These are phyloP conservation scores for Pterothamnion heteromorphum DNA, from an alignment of 31 red algal species.

Conservation along the genomic window DNA sequence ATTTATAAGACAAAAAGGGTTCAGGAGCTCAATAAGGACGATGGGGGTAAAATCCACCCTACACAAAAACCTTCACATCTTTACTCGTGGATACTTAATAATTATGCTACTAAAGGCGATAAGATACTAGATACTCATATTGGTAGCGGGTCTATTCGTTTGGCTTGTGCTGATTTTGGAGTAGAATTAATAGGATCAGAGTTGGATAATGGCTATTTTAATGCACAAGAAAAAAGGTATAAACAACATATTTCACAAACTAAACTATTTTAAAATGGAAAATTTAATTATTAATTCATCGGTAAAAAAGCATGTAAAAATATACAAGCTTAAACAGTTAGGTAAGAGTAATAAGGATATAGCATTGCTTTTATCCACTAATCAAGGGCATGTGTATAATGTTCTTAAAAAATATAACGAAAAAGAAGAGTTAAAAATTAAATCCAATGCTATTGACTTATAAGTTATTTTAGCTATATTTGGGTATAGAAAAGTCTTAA, in stretches of 20 bases:
- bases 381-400: too few species aligned
- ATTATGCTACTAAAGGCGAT: not conserved
- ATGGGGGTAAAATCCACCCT: constrained; percentile 1
- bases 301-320: not conserved
- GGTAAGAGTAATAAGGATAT: not conserved
- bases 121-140: constrained; percentile 24
- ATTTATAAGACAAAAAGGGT: not conserved
- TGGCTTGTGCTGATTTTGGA: not conserved
- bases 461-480: too few species aligned
- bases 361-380: too few species aligned
- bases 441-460: too few species aligned
- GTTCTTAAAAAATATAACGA: too few species aligned
- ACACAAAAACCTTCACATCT: not conserved
- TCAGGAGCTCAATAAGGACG: not conserved
- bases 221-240: not conserved
- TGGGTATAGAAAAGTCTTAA: too few species aligned
- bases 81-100: not conserved
- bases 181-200: not conserved
- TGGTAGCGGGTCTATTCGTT: not conserved
- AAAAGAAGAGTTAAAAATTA: too few species aligned
- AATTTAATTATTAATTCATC: not conserved
- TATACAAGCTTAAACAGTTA: not conserved
- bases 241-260: not conserved
- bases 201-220: not conserved
- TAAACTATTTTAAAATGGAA: not conserved